Base-by-base conservation (phyloP, 768 basidiomycete genomes). In the Vararia minispora region DNA sequence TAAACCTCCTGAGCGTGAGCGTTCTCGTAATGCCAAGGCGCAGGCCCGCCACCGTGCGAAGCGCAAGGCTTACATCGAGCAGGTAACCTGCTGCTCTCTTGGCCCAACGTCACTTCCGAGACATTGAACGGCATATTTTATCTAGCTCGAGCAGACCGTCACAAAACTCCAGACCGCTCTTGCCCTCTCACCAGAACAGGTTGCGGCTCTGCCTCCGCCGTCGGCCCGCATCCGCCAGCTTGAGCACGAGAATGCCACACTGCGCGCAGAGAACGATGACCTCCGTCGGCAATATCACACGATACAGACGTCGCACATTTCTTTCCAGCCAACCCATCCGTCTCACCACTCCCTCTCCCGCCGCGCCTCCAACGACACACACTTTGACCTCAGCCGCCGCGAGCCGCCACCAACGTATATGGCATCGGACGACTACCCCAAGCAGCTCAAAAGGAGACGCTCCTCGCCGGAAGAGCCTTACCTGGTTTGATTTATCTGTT, bases 31-130 rank as follows among this genome's bases (percentile, higher is more conserved):
- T 64, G 82, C 81, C 38, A 80, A 79, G 60, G 87, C 87, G 8
- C 87, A 90, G 64, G 87, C 87, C 25, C 68, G 87, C 51, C 87
- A 90, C 67, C 76, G 87, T 44, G 87, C 86, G 57, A 90, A 90
- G 60, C 72, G 87, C 61, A 90, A 90, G 65, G 87, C 87, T 9
- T 90, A 90, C 66, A 88, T 90, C 54, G 85, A 89, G 49, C 83
- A 87, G 71, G 86, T 85, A 37, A 8, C 33, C 30, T 33, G 36
- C 33, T 13, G 12, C 33, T 26, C 16, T 28, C 28, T n/a, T 5
- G n/a, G 26, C 39, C 11, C 39, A 16, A 2, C 7, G 6, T 21
- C 27, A 11, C 30, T n/a, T 33, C 24, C 39, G 5, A 40, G 46
- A 39, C 41, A 42, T 33, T 45, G 22, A 18, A 35, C 35, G 21